Conservation (phyloP, 2,329 filamentous ascomycete species). For the Hymenoscyphus salicellus region DNA sequence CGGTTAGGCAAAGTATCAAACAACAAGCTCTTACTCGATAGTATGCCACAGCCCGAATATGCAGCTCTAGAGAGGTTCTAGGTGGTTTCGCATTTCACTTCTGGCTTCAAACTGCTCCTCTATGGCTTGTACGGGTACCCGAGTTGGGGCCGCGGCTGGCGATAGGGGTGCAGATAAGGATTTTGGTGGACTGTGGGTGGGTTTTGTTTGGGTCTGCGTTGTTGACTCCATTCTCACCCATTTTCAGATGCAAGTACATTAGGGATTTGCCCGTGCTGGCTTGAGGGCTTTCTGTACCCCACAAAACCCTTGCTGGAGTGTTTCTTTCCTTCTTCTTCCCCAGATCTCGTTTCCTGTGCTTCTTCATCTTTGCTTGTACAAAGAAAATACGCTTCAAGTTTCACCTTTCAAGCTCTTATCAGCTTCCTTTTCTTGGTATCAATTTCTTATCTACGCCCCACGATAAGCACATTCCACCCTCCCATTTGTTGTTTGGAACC, state of each 20-base stretch:
- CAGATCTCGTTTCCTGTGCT: slow-evolving; percentile 12
- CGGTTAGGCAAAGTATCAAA: not conserved
- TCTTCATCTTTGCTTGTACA: slow-evolving; percentile 8
- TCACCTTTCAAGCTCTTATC: slow-evolving; percentile 6
- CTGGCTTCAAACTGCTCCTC: not conserved
- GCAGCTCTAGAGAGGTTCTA: not conserved
- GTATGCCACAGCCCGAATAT: not conserved
- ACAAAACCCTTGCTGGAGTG: slow-evolving; percentile 21
- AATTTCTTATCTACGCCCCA: slow-evolving; percentile 21
- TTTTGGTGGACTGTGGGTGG: not conserved
- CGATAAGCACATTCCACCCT: slow-evolving; percentile 29
- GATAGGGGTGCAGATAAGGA: not conserved
- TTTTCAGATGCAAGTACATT: slow-evolving; percentile 24
- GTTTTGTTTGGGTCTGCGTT: not conserved
- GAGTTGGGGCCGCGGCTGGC: not conserved
- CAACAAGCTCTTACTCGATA: not conserved
- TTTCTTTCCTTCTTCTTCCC: slow-evolving; percentile 16
- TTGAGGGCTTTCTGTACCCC: slow-evolving; percentile 25
- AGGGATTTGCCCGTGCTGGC: slow-evolving; percentile 7
- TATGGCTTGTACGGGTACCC: not conserved
- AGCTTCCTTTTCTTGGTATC: slow-evolving; percentile 2
- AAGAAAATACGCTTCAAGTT: slow-evolving; percentile 1
- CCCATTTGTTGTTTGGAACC: not conserved
- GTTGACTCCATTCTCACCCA: not conserved
- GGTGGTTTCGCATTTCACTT: not conserved